These are phyloP conservation scores for Cyberlindnera subsufficiens DNA, from an alignment of 805 yeast species.

Conservation along the genomic window DNA sequence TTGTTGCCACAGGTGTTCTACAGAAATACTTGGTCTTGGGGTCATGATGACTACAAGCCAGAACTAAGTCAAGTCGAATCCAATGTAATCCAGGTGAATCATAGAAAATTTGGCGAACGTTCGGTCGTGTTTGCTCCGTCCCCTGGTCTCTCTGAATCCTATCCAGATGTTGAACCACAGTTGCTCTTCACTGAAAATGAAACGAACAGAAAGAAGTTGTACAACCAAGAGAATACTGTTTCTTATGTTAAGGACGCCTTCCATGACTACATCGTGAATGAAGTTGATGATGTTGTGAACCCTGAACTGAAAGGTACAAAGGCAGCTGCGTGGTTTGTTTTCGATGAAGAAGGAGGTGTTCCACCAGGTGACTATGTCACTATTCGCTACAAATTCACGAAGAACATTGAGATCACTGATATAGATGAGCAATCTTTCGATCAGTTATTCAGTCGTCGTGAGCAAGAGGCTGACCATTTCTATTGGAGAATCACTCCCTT, in stretches of 20 bases:
- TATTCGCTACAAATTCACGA: constrained; percentile 67
- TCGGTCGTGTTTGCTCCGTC: constrained; percentile 70
- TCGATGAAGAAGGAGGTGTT: constrained; percentile 70
- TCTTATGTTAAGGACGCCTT: constrained; percentile 82
- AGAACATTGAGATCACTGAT: constrained; percentile 22
- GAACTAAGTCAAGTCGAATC: constrained; percentile 35
- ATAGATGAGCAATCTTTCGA: constrained; percentile 71
- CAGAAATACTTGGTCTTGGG: constrained; percentile 96
- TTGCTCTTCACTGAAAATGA: constrained; percentile 86
- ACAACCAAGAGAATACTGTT: constrained; percentile 44
- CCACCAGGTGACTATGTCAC: constrained; percentile 87
- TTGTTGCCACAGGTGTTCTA: constrained; percentile 78
- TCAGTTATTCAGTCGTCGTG: constrained; percentile 58
- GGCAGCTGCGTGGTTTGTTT: constrained; percentile 76
- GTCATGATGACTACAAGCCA: constrained; percentile 49
- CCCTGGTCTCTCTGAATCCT: constrained; percentile 58
- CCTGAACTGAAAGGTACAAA: constrained; percentile 74
- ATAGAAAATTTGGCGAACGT: constrained; percentile 62
- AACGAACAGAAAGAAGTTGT: constrained; percentile 67
- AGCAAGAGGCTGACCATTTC: constrained; percentile 87
- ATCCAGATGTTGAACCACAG: constrained; percentile 66
- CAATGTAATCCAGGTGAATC: constrained; percentile 50
- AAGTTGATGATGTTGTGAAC: constrained; percentile 54
- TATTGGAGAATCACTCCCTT: constrained; percentile 85
- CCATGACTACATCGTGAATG: constrained; percentile 74